Conservation (phyloP, 306 rosid species). For the Prunus armeniaca region DNA sequence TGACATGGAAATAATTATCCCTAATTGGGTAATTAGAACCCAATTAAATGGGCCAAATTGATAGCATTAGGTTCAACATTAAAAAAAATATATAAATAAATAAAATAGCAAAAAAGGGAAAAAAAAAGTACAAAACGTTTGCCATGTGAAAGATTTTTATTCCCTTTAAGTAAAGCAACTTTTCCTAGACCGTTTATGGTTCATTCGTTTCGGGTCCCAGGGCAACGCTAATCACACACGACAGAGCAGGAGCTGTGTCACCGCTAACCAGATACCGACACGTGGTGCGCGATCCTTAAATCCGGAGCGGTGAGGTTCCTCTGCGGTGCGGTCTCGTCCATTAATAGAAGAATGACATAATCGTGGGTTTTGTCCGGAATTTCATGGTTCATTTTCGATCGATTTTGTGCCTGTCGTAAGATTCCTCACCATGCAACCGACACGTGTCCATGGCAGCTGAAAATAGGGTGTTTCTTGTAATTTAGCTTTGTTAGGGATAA, state of each 20-base stretch:
- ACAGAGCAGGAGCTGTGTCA: background rate
- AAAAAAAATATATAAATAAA: no score
- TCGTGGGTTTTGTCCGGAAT: no score
- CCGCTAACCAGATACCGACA: slow-evolving; percentile 16
- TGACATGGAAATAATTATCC: no score
- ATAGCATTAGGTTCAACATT: background rate
- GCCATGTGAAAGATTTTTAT: background rate
- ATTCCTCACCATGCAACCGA: slow-evolving; percentile 4
- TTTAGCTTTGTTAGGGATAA: slow-evolving; percentile 28
- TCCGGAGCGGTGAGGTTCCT: slow-evolving; percentile 27
- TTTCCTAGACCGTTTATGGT: background rate
- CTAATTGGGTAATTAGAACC: no score
- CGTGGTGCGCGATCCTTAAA: slow-evolving; percentile 3
- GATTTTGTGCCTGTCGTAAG: slow-evolving; percentile 22
- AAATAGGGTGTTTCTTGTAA: background rate
- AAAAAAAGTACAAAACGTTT: background rate
- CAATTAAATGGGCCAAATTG: no score
- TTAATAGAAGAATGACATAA: background rate
- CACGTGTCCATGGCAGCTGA: slow-evolving; percentile 23
- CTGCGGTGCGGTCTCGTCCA: slow-evolving; percentile 24
- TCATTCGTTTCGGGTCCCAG: background rate
- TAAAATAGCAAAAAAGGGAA: background rate
- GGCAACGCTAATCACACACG: slow-evolving; percentile 6
- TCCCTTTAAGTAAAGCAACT: background rate
- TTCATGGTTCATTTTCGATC: slow-evolving; percentile 6